Base-by-base conservation (phyloP, 2,329 filamentous ascomycete species). In the Pseudodiploospora longispora region DNA sequence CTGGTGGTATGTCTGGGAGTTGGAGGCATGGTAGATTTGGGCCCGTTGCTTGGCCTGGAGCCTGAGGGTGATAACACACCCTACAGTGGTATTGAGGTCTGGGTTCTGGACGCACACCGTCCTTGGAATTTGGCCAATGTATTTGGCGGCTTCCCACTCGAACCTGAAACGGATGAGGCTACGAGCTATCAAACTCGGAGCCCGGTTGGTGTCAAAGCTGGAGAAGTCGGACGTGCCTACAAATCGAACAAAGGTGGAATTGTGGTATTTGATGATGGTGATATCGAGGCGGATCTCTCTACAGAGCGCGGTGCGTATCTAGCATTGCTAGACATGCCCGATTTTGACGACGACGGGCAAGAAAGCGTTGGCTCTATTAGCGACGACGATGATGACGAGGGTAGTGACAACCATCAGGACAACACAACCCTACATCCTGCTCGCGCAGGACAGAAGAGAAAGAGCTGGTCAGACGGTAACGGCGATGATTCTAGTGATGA, bases 61-160 rank as follows among this genome's bases (percentile, higher is more conserved):
- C 64, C 72, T 3, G 82, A 85, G 41, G 76, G 76, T 6, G 82
- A 83, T 29, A 76, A 79, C n/a, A 72, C 74, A 7, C 71, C 81
- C 41, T 84, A 87, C 66, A 81, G 83, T 33, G 86, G 86, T n/a
- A 87, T 97, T 1, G 89, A 96, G 61, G 85, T 96, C 30, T 98
- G 93, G 93, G 77, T 97, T 8, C 75, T 97, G 47, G 93, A 98
- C 66, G 81, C 91, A 29, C 79, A 93, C 63, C 76, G 93, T 48
- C 93, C 93, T 10, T 97, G 91, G 89, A 97, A 98, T 61, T 62
- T 98, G 58, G 82, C 80, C 51, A 98, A 98, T 62, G 81, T 97
- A 10, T 97, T 97, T 69, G 89, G 85, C 9, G 85, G 86, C 4
- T 78, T 79, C 48, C 73, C 78, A 1, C 62, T 75, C 4, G 74